phyloP scores from a whole-genome alignment of 257 asterid genomes.

The Primulina eburnea region DNA sequence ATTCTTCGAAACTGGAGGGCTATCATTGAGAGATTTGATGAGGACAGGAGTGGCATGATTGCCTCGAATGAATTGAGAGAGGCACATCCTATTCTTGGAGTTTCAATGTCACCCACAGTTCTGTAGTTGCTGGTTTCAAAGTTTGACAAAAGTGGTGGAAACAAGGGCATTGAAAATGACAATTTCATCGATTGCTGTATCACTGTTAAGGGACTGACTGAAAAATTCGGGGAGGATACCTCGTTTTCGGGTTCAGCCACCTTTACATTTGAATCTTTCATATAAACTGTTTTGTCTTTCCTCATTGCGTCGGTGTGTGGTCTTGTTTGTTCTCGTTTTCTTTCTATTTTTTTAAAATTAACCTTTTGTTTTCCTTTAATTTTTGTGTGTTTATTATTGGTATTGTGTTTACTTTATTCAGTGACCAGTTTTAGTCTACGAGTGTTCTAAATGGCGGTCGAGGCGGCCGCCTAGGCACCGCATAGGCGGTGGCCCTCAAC shows the following conservation, averaged over 20 bases:
- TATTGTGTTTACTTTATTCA: too few relatives aligned
- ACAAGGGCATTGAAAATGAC: too few relatives aligned
- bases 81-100: constrained; percentile 81
- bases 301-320: neutral
- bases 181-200: constrained; percentile 56
- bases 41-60: constrained; percentile 60
- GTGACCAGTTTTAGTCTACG: neutral
- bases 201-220: constrained; percentile 97
- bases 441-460: too few relatives aligned
- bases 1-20: constrained; percentile 92
- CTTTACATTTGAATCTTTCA: constrained; percentile 78
- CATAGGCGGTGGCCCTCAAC: too few relatives aligned
- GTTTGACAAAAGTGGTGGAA: too few relatives aligned
- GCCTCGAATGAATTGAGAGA: too few relatives aligned
- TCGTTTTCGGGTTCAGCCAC: constrained; percentile 66
- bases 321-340: neutral
- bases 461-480: too few relatives aligned
- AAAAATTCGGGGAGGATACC: constrained; percentile 85
- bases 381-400: too few relatives aligned
- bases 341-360: neutral
- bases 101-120: constrained; percentile 1
- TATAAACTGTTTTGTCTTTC: constrained; percentile 39
- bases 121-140: too few relatives aligned
- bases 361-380: neutral
- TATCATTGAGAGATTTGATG: constrained; percentile 79